Base-by-base conservation (phyloP, 2,329 filamentous ascomycete genomes). In the Aureobasidium sp. region DNA sequence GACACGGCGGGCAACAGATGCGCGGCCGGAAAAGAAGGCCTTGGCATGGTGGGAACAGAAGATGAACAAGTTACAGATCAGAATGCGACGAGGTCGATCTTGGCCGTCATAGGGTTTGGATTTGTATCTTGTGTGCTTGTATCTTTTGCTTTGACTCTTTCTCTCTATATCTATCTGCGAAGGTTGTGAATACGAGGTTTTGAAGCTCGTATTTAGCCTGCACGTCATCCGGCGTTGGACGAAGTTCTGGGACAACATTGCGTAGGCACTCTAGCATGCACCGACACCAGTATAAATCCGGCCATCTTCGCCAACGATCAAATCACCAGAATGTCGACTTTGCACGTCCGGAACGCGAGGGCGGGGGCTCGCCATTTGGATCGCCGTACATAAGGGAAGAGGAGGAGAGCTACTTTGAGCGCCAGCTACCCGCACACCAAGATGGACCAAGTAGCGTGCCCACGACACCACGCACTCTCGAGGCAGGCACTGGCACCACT, bases 241-340 rank as follows among this genome's bases (percentile, higher is more conserved):
- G 25, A 41, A 42, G 21, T 32, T 21, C 7, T 53, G 34, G 36
- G 44, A 34, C 27, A 32, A 14, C 13, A 58, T 47, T 42, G 37
- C 29, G 53, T 37, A 21, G 21, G 21, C 21, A 37, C 27, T 37
- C 10, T 10, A 50, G 47, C 45, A 61, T 61, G 49, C 49, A 61
- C 42, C 59, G 59, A 39, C 55, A 63, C 2, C 55, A 59, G 37
- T 44, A 63, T 29, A 62, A 64, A 41, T 36, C 36, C 21, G 57
- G 45, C 36, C 65, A 69, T 42, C 66, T 70, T 29, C 69, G 69
- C 61, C 67, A 69, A 61, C 66, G 68, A 27, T 59, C 55, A 4
- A 44, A 34, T 32, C 54, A 58, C 30, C 63, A 66, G 37, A 63
- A 64, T 61, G 69, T 66, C 44, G 67, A 65, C 7, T 2, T 25